Percentiles rank a stretch among this genome's conserved stretches.
Conservation (phyloP, 352 stramenopile genomes). For the Globisporangium irregulare region DNA sequence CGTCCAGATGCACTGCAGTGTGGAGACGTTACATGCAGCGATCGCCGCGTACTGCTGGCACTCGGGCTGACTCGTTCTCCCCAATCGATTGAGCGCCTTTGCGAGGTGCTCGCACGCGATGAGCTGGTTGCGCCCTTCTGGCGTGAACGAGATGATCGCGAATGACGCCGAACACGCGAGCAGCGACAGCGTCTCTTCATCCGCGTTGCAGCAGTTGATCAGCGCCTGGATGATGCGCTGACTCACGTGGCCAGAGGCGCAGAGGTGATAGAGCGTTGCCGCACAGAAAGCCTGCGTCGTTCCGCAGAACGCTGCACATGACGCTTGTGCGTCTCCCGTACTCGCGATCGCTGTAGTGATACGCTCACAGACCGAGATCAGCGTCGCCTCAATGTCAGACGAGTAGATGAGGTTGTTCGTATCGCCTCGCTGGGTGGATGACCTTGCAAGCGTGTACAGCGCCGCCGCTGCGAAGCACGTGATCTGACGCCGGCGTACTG, state of each 20-base stretch:
- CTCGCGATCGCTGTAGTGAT: constrained; percentile 13
- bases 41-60: constrained; percentile 80
- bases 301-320: constrained; percentile 11
- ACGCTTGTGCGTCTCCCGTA: constrained; percentile 2
- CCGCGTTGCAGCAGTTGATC: constrained; percentile 65
- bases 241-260: constrained; percentile 47
- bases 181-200: constrained; percentile 66
- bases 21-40: constrained; percentile 76
- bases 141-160: constrained; percentile 73
- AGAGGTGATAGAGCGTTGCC: constrained; percentile 73
- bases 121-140: constrained; percentile 55
- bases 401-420: constrained; percentile 45
- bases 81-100: constrained; percentile 66
- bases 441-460: constrained; percentile 52
- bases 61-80: constrained; percentile 66
- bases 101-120: constrained; percentile 45
- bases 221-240: constrained; percentile 55
- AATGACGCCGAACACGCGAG: constrained; percentile 75
- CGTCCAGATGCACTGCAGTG: constrained; percentile 64
- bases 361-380: constrained; percentile 53
- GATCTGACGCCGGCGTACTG: constrained; percentile 39
- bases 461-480: constrained; percentile 44
- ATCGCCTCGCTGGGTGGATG: constrained; percentile 52
- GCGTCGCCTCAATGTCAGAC: constrained; percentile 31
- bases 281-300: constrained; percentile 69